These are phyloP conservation scores for Ascochyta clinopodiicola DNA, from an alignment of 2,329 filamentous ascomycete species.

Conservation along the genomic window DNA sequence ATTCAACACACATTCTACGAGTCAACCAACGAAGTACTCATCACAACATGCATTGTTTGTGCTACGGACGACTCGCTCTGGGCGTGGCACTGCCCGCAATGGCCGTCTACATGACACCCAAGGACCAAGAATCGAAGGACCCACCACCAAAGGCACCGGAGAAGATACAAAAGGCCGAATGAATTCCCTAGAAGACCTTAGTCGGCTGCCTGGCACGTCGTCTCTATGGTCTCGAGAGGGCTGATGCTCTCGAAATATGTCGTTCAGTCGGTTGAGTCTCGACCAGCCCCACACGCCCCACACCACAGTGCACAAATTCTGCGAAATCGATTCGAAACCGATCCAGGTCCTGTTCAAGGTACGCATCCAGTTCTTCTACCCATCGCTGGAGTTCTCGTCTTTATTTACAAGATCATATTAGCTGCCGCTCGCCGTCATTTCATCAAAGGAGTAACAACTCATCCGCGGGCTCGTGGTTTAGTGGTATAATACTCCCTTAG, in stretches of 20 bases:
- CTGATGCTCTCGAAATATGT: neutral
- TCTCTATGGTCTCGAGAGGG: neutral
- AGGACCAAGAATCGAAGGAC: neutral
- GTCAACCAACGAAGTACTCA: too few relatives aligned
- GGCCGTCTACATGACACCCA: conserved; percentile 13
- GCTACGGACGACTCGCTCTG: conserved; percentile 12
- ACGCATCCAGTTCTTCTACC: neutral
- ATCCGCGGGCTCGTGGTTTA: conserved; percentile 14
- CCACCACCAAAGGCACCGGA: neutral
- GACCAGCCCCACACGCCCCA: conserved; percentile 3
- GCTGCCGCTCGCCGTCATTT: neutral
- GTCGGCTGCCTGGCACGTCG: neutral
- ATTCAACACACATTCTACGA: neutral
- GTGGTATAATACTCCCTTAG: conserved; percentile 21
- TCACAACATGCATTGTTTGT: conserved; percentile 5
- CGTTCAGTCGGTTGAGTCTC: neutral
- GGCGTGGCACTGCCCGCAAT: conserved; percentile 7
- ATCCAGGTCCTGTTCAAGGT: neutral
- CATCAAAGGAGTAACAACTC: conserved; percentile 8
- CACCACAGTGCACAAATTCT: neutral
- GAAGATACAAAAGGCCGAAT: neutral
- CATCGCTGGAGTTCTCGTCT: neutral
- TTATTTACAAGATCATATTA: neutral
- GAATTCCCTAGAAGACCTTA: neutral
- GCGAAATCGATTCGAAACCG: neutral